Percentiles rank a stretch among this genome's conserved stretches.
Conservation (phyloP, 495 filamentous ascomycete genomes). For the Aspergillus egyptiacus region DNA sequence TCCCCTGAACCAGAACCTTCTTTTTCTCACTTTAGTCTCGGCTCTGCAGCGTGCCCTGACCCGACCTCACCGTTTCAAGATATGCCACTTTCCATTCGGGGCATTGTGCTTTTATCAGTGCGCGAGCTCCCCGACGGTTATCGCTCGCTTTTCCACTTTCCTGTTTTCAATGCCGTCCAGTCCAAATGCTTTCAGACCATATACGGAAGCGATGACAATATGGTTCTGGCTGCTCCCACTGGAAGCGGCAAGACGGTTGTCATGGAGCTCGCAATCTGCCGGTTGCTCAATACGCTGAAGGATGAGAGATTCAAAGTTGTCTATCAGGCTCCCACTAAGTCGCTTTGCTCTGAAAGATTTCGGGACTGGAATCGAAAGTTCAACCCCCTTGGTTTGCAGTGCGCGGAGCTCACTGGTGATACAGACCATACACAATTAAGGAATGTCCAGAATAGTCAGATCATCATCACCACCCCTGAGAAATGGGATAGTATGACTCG, state of each 20-base stretch:
- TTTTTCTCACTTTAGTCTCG: not conserved
- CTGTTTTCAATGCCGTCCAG: conserved; percentile 85
- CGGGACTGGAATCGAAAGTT: conserved; percentile 88
- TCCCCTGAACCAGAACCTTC: not conserved
- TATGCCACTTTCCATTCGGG: conserved; percentile 46
- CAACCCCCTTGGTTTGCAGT: conserved; percentile 62
- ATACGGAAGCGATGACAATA: conserved; percentile 71
- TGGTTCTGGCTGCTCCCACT: conserved; percentile 86
- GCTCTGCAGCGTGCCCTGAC: not conserved
- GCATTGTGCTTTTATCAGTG: conserved; percentile 68
- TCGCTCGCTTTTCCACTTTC: conserved; percentile 69
- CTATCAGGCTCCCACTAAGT: conserved; percentile 92
- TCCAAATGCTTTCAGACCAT: conserved; percentile 75
- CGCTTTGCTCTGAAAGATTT: conserved; percentile 77
- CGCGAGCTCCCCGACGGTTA: conserved; percentile 72
- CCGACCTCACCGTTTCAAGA: conserved; percentile 20
- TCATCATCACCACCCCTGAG: conserved; percentile 95
- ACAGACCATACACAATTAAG: conserved; percentile 69
- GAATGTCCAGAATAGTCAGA: conserved; percentile 71
- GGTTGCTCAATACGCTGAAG: conserved; percentile 54
- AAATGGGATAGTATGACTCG: conserved; percentile 98
- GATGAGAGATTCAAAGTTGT: conserved; percentile 82
- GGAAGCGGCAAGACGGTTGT: conserved; percentile 92
- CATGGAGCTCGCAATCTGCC: conserved; percentile 88
- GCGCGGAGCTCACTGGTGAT: conserved; percentile 88